phyloP scores from a whole-genome alignment of 2,329 filamentous ascomycete species.

The Penicillium sp. region DNA sequence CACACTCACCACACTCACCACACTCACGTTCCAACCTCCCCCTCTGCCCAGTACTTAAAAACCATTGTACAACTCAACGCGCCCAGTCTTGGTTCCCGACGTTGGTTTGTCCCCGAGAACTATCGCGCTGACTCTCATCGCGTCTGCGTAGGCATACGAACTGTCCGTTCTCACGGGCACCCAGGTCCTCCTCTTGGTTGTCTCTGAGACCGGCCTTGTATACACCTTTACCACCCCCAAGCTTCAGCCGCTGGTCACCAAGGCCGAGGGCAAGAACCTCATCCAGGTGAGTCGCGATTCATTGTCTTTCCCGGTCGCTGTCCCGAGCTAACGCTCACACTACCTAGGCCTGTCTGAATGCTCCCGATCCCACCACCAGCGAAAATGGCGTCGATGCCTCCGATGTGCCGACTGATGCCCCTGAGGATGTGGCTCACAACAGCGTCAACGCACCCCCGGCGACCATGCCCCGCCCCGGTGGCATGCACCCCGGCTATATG shows the following conservation, averaged over 20 bases:
- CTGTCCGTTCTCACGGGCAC: constrained; percentile 95
- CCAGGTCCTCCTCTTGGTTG: constrained; percentile 91
- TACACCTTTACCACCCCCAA: constrained; percentile 99
- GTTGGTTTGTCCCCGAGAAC: no score
- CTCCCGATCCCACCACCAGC: constrained; percentile 81
- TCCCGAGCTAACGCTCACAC: neutral
- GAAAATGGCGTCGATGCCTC: constrained; percentile 77
- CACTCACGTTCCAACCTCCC: constrained; percentile 3
- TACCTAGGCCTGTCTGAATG: constrained; percentile 84
- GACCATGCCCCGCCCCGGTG: constrained; percentile 66
- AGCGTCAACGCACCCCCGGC: constrained; percentile 68
- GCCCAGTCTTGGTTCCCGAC: no score
- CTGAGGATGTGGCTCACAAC: constrained; percentile 77
- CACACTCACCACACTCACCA: constrained; percentile 1
- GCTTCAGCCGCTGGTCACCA: constrained; percentile 94
- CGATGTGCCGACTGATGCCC: constrained; percentile 74
- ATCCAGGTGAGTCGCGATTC: constrained; percentile 75
- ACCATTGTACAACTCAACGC: no score
- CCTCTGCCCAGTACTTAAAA: neutral
- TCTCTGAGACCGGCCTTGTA: constrained; percentile 94
- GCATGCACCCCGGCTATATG: constrained; percentile 69
- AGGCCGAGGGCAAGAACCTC: constrained; percentile 97
- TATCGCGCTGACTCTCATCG: constrained; percentile 1
- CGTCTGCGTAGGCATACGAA: constrained; percentile 76
- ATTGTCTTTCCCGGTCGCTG: constrained; percentile 11